Base-by-base conservation (phyloP, 2,329 filamentous ascomycete species). In the Ophiosphaerella narmari region DNA sequence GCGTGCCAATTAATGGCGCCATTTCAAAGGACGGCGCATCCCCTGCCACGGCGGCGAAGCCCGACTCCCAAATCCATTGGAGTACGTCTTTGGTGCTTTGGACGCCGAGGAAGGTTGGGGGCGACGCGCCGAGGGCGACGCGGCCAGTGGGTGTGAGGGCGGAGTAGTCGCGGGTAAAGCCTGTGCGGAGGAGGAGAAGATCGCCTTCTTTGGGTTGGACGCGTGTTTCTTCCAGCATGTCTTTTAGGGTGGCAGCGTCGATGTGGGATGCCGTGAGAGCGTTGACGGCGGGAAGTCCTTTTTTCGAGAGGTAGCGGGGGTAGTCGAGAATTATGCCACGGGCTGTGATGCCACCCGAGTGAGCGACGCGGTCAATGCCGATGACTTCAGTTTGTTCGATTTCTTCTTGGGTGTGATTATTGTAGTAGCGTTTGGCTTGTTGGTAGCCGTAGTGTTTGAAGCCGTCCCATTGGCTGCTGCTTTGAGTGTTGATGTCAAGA, bases 61-160 rank as follows among this genome's bases (percentile, higher is more conserved):
- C 65, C 12, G 56, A 63, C 37, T 77, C 74, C 78, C 79, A 81
- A 23, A 81, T 67, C 77, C 76, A 81, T 18, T 64, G 58, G 32
- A 77, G 45, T 12, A 68, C 69, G 4, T 68, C 72, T 26, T 57
- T 60, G 3, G 63, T 68, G 7, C 67, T 59, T 54, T 77, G 72
- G 1, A 80, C 61, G 2, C 78, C 78, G 24, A 77, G 55, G 47
- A 73, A 75, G 12, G 62, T 49, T 9, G 72, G 67, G 36, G 65
- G 21, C 34, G 63, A 55, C n/a, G 57, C 26, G n/a, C 68, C 54
- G 24, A 74, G 43, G 33, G 57, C 70, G 33, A 59, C 54, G 12
- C 67, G 65, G 33, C 60, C 62, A 23, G 52, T 35, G 40, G 53
- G 51, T 1, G 39, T 35, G 34, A 72, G 48, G 29, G 49, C 52